Conservation (phyloP, 2,329 filamentous ascomycete genomes). For the Epichloe baconii region DNA sequence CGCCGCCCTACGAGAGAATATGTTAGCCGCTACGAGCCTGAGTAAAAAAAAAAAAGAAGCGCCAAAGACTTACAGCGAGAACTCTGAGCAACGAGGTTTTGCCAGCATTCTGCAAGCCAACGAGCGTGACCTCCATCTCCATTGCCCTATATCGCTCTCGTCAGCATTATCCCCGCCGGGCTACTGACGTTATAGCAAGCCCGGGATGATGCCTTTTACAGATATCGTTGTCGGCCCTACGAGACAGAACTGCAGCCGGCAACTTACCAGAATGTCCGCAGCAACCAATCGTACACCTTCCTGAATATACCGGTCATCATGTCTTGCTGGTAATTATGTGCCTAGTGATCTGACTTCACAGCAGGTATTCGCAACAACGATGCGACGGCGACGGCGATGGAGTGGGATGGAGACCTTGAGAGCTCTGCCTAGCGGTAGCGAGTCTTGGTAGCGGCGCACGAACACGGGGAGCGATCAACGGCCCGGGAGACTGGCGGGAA, state of each 20-base stretch:
- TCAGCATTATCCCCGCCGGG: constrained; percentile 8
- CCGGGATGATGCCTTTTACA: neutral
- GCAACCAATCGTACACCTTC: constrained; percentile 93
- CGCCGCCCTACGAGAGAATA: constrained; percentile 57
- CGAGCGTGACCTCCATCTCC: constrained; percentile 99
- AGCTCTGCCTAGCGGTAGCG: neutral
- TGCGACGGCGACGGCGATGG: neutral
- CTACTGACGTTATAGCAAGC: constrained; percentile 3
- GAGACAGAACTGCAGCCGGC: neutral
- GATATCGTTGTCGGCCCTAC: neutral
- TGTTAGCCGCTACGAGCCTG: neutral
- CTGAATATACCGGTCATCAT: constrained; percentile 85
- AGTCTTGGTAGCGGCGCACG: neutral
- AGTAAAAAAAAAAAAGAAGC: neutral
- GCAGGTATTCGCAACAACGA: neutral
- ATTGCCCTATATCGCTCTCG: constrained; percentile 55
- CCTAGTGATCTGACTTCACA: neutral
- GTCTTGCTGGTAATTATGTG: constrained; percentile 2
- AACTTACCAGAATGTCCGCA: constrained; percentile 90
- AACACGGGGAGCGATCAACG: neutral
- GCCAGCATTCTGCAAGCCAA: constrained; percentile 93
- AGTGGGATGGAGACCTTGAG: neutral
- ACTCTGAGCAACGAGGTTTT: constrained; percentile 93
- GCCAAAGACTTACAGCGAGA: constrained; percentile 61
- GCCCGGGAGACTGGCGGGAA: neutral